Evolutionary conservation across 768 basidiomycete genomes (phyloP).

Genomic region (Mycena epipterygia): DNA sequence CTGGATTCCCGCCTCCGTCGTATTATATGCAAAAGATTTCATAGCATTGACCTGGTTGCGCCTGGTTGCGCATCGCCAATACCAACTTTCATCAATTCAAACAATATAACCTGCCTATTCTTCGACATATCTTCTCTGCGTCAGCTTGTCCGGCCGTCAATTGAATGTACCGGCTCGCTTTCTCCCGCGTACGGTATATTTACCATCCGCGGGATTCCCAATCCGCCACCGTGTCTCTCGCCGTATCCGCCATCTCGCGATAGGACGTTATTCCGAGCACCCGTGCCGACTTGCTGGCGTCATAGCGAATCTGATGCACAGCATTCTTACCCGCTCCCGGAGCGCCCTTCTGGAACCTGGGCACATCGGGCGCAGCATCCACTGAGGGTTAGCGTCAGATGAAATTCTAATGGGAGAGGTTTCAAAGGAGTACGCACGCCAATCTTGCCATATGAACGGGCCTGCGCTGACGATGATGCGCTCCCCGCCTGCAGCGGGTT

Average conservation of each 20-base stretch:
- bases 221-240: conserved; percentile 47
- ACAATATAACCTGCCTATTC: too few relatives aligned
- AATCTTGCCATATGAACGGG: conserved; percentile 35
- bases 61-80: too few relatives aligned
- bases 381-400: neutral
- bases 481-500: conserved; percentile 63
- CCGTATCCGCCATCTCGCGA: conserved; percentile 45
- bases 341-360: conserved; percentile 11
- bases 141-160: too few relatives aligned
- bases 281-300: conserved; percentile 44
- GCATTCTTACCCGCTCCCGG: conserved; percentile 9
- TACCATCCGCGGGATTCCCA: conserved; percentile 52
- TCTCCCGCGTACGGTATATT: too few relatives aligned
- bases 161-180: too few relatives aligned
- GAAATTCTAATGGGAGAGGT: neutral
- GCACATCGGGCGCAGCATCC: conserved; percentile 8
- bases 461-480: conserved; percentile 63
- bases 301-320: conserved; percentile 39
- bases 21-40: too few relatives aligned
- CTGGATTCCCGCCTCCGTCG: too few relatives aligned
- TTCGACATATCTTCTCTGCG: too few relatives aligned
- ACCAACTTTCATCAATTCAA: too few relatives aligned
- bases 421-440: conserved; percentile 20
- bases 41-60: too few relatives aligned
- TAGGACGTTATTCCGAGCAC: conserved; percentile 48